These are phyloP conservation scores for Colletotrichum godetiae DNA, from an alignment of 2,329 filamentous ascomycete genomes.

Conservation along the genomic window DNA sequence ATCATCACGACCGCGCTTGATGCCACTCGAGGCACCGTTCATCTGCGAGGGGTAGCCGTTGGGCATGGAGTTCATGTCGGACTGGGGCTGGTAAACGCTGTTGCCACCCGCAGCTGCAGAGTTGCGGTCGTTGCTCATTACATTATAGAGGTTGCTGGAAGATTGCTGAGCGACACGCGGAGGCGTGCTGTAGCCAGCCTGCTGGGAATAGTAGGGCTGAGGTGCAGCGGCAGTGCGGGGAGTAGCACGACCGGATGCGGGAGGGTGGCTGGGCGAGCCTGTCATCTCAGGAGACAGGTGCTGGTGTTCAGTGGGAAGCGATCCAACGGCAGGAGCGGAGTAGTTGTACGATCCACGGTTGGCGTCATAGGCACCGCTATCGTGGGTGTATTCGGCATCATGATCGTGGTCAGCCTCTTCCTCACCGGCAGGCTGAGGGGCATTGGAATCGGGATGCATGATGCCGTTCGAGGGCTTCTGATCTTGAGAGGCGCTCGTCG, in stretches of 20 bases:
- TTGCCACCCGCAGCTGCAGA: constrained; percentile 70
- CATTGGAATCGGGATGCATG: constrained; percentile 64
- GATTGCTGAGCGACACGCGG: constrained; percentile 74
- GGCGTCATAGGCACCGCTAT: constrained; percentile 78
- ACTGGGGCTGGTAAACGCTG: constrained; percentile 78
- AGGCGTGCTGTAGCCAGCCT: constrained; percentile 80
- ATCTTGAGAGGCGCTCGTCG: constrained; percentile 69
- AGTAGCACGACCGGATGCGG: constrained; percentile 84
- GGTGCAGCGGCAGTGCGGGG: constrained; percentile 81
- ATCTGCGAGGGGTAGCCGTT: constrained; percentile 75
- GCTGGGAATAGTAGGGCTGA: constrained; percentile 78
- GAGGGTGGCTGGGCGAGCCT: constrained; percentile 82
- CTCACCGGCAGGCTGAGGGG: constrained; percentile 65
- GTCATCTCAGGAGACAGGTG: constrained; percentile 87
- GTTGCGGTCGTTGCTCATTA: constrained; percentile 84
- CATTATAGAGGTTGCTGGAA: constrained; percentile 87
- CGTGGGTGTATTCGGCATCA: constrained; percentile 88
- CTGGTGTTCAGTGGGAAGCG: constrained; percentile 76
- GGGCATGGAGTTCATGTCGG: constrained; percentile 68
- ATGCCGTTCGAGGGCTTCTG: constrained; percentile 75
- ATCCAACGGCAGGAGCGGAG: constrained; percentile 73
- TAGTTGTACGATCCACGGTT: constrained; percentile 84
- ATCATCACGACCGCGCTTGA: constrained; percentile 66
- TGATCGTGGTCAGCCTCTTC: constrained; percentile 81
- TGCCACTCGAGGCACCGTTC: constrained; percentile 67